These are phyloP conservation scores for Chytridiales sp. DNA, from an alignment of 371 early-diverging fungal genomes.

Conservation along the genomic window DNA sequence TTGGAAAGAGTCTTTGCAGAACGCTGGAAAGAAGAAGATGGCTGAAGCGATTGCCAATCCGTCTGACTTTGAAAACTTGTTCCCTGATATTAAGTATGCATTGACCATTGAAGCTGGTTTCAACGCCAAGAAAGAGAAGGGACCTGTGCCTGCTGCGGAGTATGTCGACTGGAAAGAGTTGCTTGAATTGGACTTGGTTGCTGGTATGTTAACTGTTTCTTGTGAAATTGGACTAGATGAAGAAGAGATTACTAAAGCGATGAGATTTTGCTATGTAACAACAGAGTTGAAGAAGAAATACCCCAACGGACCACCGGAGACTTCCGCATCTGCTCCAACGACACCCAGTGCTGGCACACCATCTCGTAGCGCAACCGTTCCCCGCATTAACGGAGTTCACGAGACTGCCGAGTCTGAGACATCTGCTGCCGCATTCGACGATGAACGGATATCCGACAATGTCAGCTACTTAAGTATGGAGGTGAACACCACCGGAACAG, in stretches of 20 bases:
- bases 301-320: constrained; percentile 39
- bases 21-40: constrained; percentile 69
- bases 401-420: too few species aligned
- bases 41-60: constrained; percentile 91
- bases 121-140: constrained; percentile 36
- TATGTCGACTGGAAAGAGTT: constrained; percentile 60
- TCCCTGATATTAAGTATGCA: constrained; percentile 70
- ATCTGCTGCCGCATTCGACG: too few species aligned
- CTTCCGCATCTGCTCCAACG: constrained; percentile 9
- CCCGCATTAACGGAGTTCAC: too few species aligned
- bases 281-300: constrained; percentile 38
- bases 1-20: constrained; percentile 77
- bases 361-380: too few species aligned
- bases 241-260: background rate
- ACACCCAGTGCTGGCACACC: too few species aligned
- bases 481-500: constrained; percentile 72
- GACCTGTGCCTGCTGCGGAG: constrained; percentile 42
- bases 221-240: background rate
- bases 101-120: constrained; percentile 55
- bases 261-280: background rate
- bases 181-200: constrained; percentile 55
- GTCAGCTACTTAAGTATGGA: constrained; percentile 63
- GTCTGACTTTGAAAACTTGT: constrained; percentile 75
- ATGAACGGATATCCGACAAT: constrained; percentile 46
- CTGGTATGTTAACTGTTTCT: constrained; percentile 31